These are phyloP conservation scores for Pholiota adiposa DNA, from an alignment of 1,284 basidiomycete genomes.

Conservation along the genomic window DNA sequence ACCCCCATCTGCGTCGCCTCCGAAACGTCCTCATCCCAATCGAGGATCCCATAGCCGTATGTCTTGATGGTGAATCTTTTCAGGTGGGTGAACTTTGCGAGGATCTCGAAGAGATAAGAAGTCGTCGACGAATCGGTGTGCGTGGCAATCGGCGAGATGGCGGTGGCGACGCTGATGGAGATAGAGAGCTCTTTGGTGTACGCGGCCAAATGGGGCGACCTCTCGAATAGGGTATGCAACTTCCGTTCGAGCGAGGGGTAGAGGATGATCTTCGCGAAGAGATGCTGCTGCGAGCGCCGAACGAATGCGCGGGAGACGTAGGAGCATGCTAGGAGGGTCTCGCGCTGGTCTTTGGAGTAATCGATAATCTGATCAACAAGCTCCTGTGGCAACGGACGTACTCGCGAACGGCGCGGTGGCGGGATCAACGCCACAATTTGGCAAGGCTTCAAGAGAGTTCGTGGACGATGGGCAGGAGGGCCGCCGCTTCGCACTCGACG, in stretches of 20 bases:
- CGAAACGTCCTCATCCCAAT: conserved; percentile 3
- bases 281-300: conserved; percentile 9
- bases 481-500: not conserved
- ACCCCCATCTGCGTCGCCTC: not conserved
- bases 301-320: conserved; percentile 10
- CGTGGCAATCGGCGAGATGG: too few relatives aligned
- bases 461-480: too few relatives aligned
- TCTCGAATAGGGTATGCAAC: not conserved
- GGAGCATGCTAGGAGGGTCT: conserved; percentile 13
- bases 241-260: conserved; percentile 1
- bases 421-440: too few relatives aligned
- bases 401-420: conserved; percentile 1
- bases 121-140: too few relatives aligned
- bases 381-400: conserved; percentile 17
- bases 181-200: conserved; percentile 6
- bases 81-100: conserved; percentile 2
- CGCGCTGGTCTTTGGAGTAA: conserved; percentile 6
- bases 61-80: conserved; percentile 7
- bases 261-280: conserved; percentile 12
- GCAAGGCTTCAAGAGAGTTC: too few relatives aligned
- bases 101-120: conserved; percentile 1
- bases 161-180: too few relatives aligned
- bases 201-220: conserved; percentile 5
- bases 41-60: not conserved
- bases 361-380: conserved; percentile 18